Evolutionary conservation across 2,329 filamentous ascomycete genomes (phyloP).

Genomic region (Boeremia exigua): DNA sequence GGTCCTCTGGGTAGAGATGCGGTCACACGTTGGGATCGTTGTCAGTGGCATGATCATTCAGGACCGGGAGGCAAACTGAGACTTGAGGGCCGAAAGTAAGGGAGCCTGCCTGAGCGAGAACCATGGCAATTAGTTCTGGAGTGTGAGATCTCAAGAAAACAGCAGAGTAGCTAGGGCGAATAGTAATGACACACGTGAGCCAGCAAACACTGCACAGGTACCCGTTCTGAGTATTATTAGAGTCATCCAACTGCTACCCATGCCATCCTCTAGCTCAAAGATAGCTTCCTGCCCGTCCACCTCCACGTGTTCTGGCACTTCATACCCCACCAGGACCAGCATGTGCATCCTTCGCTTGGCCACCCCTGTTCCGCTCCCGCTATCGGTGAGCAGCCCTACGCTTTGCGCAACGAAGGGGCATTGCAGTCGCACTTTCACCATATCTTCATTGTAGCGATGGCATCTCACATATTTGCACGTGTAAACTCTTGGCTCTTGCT

Average conservation of each 20-base stretch:
- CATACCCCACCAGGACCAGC: not conserved
- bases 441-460: too few species aligned
- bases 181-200: too few species aligned
- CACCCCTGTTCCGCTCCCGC: conserved; percentile 8
- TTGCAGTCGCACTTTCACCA: not conserved
- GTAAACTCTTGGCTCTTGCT: too few species aligned
- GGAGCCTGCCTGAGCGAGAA: too few species aligned
- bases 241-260: too few species aligned
- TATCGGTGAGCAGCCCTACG: not conserved
- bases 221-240: too few species aligned
- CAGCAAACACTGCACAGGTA: too few species aligned
- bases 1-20: not conserved
- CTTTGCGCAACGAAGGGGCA: not conserved
- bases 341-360: conserved; percentile 5
- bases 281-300: not conserved
- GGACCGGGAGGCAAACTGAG: too few species aligned
- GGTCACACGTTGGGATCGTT: not conserved
- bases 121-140: too few species aligned
- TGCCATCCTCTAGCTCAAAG: not conserved
- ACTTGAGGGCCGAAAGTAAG: too few species aligned
- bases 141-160: too few species aligned
- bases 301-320: not conserved
- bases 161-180: too few species aligned
- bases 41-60: not conserved
- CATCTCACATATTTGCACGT: not conserved